These are phyloP conservation scores for Graphium sp. DNA, from an alignment of 2,329 filamentous ascomycete species.

Conservation along the genomic window DNA sequence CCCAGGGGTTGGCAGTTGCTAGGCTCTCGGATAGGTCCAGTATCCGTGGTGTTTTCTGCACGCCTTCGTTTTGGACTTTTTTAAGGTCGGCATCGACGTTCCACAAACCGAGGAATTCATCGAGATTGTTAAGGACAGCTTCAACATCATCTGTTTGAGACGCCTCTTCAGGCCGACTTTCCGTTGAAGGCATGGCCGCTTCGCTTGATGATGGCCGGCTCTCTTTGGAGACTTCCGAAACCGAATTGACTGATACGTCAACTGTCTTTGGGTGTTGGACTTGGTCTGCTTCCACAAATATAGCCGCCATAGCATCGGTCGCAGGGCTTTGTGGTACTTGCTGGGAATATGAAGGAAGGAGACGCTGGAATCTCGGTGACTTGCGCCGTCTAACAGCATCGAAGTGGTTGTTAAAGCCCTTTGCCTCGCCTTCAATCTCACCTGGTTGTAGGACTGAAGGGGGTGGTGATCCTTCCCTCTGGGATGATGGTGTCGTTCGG, in stretches of 20 bases:
- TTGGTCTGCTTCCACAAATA: slow-evolving; percentile 28
- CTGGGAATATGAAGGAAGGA: slow-evolving; percentile 25
- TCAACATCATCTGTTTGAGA: slow-evolving; percentile 26
- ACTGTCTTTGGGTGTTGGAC: slow-evolving; percentile 3
- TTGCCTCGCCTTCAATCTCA: slow-evolving; percentile 15
- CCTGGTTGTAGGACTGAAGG: slow-evolving; percentile 17
- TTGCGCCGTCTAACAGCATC: slow-evolving; percentile 20
- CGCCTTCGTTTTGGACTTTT: slow-evolving; percentile 5
- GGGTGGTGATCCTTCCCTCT: slow-evolving; percentile 22
- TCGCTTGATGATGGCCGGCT: too few species aligned
- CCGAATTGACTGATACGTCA: slow-evolving; percentile 2
- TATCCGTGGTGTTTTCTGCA: too few species aligned
- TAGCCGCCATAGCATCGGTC: slow-evolving; percentile 28
- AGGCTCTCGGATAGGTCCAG: too few species aligned
- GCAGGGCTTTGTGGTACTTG: slow-evolving; percentile 19
- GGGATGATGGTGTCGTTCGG: slow-evolving; percentile 4
- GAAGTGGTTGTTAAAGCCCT: slow-evolving; percentile 30
- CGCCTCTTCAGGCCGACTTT: slow-evolving; percentile 8
- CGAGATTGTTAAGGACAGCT: slow-evolving; percentile 26
- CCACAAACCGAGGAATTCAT: slow-evolving; percentile 23
- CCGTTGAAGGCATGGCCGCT: too few species aligned
- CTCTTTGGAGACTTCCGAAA: slow-evolving; percentile 1
- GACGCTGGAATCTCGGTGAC: slow-evolving; percentile 12
- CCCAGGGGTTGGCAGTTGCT: too few species aligned
- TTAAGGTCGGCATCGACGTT: slow-evolving; percentile 14